phyloP scores from a whole-genome alignment of 306 rosid genomes.

The Quercus glauca region DNA sequence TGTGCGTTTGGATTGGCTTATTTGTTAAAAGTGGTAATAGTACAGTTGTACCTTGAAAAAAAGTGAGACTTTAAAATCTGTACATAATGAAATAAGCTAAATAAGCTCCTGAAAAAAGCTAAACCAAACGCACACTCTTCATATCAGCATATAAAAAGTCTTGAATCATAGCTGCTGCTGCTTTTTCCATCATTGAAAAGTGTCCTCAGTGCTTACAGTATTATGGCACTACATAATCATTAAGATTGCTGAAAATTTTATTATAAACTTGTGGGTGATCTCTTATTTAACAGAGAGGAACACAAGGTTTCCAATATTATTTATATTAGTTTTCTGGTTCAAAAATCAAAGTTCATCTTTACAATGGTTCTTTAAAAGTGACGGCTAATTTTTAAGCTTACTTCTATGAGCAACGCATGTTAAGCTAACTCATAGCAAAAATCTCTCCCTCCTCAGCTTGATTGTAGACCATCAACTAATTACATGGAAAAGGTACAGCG shows the following conservation, averaged over 20 bases:
- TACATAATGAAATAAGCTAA: too few relatives aligned
- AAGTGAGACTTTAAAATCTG: too few relatives aligned
- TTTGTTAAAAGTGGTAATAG: too few relatives aligned
- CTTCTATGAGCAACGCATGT: background rate
- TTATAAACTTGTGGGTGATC: background rate
- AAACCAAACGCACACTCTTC: too few relatives aligned
- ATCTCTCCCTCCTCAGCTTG: conserved; percentile 47
- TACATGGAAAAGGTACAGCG: conserved; percentile 75
- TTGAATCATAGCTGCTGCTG: background rate
- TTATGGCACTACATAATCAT: background rate
- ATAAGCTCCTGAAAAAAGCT: too few relatives aligned
- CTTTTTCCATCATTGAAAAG: background rate
- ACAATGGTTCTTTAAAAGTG: background rate
- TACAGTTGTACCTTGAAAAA: too few relatives aligned
- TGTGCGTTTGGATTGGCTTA: too few relatives aligned
- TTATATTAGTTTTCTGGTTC: background rate
- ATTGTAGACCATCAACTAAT: conserved; percentile 48
- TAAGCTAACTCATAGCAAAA: conserved; percentile 13
- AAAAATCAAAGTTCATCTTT: background rate
- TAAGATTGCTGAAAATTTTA: conserved; percentile 2
- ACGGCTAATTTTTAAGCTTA: background rate
- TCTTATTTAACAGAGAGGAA: conserved; percentile 11
- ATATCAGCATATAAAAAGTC: background rate
- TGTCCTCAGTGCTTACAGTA: conserved; percentile 2
- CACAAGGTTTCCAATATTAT: background rate